Evolutionary conservation across 305 asterid species (phyloP).

Genomic region (Caryopteris hybrid): DNA sequence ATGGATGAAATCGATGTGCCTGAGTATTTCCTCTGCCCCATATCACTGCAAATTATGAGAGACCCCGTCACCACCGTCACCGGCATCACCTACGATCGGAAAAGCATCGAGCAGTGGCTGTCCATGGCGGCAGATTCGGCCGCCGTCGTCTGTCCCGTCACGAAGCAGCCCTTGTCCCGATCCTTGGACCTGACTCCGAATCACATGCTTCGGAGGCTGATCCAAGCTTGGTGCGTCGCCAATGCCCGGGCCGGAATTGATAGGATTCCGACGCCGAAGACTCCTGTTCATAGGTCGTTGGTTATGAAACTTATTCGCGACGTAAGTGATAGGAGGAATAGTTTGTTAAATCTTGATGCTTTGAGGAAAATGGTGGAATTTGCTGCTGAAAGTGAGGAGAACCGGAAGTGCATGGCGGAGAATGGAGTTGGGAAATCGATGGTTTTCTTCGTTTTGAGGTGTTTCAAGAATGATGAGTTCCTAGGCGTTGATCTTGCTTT

Average conservation of each 20-base stretch:
- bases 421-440: conserved; percentile 47
- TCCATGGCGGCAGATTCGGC: conserved; percentile 23
- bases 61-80: conserved; percentile 85
- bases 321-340: not conserved
- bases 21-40: conserved; percentile 75
- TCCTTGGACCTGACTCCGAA: conserved; percentile 69
- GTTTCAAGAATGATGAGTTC: conserved; percentile 25
- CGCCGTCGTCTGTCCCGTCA: conserved; percentile 51
- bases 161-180: conserved; percentile 56
- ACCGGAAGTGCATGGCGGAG: conserved; percentile 53
- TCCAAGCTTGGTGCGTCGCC: conserved; percentile 75
- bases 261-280: conserved; percentile 67
- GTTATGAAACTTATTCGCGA: conserved; percentile 51
- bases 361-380: conserved; percentile 45
- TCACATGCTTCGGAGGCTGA: conserved; percentile 71
- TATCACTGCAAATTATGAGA: conserved; percentile 83
- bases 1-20: conserved; percentile 79
- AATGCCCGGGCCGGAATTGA: conserved; percentile 56
- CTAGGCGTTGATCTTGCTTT: conserved; percentile 50
- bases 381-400: conserved; percentile 38
- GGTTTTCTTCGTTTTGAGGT: conserved; percentile 31
- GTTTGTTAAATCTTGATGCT: conserved; percentile 14
- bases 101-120: conserved; percentile 72
- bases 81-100: conserved; percentile 89
- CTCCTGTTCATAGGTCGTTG: conserved; percentile 37